Conservation (phyloP, 164 flowering plant species). For the Dillenia turbinata region DNA sequence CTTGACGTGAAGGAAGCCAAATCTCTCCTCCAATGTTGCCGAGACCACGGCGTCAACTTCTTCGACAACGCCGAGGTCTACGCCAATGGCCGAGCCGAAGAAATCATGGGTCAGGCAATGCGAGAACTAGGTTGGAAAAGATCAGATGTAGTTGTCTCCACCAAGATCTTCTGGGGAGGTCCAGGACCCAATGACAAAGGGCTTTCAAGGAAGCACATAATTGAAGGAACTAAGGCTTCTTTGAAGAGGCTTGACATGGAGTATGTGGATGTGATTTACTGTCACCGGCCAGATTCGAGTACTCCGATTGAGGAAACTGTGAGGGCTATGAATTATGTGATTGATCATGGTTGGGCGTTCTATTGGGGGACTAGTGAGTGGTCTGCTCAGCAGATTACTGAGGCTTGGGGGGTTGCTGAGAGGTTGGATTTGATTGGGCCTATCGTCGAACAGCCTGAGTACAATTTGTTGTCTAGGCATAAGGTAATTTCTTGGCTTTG, state of each 20-base stretch:
- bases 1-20: slow-evolving; percentile 96
- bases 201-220: slow-evolving; percentile 76
- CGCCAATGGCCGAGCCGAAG: slow-evolving; percentile 99
- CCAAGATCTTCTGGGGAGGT: slow-evolving; percentile 99
- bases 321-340: slow-evolving; percentile 94
- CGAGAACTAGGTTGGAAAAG: slow-evolving; percentile 96
- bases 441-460: slow-evolving; percentile 97
- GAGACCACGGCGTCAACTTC: slow-evolving; percentile 96
- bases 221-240: slow-evolving; percentile 89
- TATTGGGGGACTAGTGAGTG: slow-evolving; percentile 99
- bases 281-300: slow-evolving; percentile 75
- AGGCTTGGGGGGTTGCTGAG: slow-evolving; percentile 87
- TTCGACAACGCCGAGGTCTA: slow-evolving; percentile 99
- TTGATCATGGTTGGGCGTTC: slow-evolving; percentile 97
- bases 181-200: slow-evolving; percentile 93
- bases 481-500: slow-evolving; percentile 42
- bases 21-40: slow-evolving; percentile 80
- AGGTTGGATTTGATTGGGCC: slow-evolving; percentile 88
- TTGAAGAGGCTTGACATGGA: slow-evolving; percentile 92
- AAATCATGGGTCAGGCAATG: slow-evolving; percentile 99
- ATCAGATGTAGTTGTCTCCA: slow-evolving; percentile 87
- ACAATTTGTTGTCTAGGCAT: slow-evolving; percentile 76
- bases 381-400: slow-evolving; percentile 99
- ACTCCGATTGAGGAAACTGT: slow-evolving; percentile 99
- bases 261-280: slow-evolving; percentile 81